Evolutionary conservation across 2,329 filamentous ascomycete species (phyloP), one percentile per base, ranked within the genome.

Genomic region (Cladosporium cucumerinum): DNA sequence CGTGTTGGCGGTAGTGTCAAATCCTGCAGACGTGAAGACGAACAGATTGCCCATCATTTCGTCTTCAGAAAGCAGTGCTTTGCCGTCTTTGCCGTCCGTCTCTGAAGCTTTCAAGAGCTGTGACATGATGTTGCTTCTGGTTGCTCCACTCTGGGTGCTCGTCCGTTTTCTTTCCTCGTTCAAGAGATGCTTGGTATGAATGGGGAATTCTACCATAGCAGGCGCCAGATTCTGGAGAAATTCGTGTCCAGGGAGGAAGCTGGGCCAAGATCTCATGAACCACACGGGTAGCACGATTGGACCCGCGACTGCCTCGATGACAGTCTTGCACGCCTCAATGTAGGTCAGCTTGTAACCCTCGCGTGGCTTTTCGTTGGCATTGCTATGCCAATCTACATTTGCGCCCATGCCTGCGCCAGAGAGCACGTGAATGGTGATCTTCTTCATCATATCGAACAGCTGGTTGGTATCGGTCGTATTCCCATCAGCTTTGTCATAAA

Each of bases 1-100:
- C 0, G 81, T 82, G 60, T 82, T 82, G 2, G 82, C 81, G 0
- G 82, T 83, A 0, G 80, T 82, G 66, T 85, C 80, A 66, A 81
- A 81, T 2, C 82, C 82, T 5, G 81, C 81, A 2, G 74, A 72
- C 10, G 75, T 82, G 69, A 83, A 81, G 14, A 65, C 72, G 72
- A 80, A 83, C 7, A 83, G 69, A 65, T 82, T 83, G 2, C 80
- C 78, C 36, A 73, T 73, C 52, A 80, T 75, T 63, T 82, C 80
- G 1, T 77, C 74, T 8, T 79, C 74, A 1, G 73, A 72, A n/a
- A 46, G 39, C 11, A 81, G 67, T 1, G 67, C 72, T 23, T 68
- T 61, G 3, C 64, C 66, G 1, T 67, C 61, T 48, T 70, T 64
- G 1, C n/a, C 70, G 61, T 65, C 67, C 21, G 57, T 54, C 46